These are phyloP conservation scores for Clitoria ternatea DNA, from an alignment of 306 rosid species.

Conservation along the genomic window DNA sequence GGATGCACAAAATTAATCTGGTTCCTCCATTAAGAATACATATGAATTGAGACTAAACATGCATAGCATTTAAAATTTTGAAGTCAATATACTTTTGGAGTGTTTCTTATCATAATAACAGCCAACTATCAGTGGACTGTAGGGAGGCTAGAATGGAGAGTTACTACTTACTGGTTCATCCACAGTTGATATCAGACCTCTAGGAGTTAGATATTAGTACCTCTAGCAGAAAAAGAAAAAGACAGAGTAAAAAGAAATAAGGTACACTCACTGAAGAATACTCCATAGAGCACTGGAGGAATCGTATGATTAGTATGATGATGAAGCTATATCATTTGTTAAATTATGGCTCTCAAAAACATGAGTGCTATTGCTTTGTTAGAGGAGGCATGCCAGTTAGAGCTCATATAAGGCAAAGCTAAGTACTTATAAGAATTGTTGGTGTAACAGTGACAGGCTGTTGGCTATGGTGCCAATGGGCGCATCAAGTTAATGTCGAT, in stretches of 20 bases:
- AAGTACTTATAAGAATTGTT: background rate
- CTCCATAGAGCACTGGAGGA: background rate
- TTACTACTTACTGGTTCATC: background rate
- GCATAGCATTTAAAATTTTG: background rate
- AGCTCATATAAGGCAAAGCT: background rate
- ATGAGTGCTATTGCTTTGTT: background rate
- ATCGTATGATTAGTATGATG: background rate
- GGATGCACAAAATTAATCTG: background rate
- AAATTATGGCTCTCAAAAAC: slow-evolving; percentile 12
- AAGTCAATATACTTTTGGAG: background rate
- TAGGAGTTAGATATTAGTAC: background rate
- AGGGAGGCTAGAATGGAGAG: background rate
- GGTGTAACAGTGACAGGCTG: background rate
- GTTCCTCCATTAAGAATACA: background rate
- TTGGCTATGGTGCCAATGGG: background rate
- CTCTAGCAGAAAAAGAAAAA: background rate
- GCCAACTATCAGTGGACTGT: background rate
- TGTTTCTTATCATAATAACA: background rate
- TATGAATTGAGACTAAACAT: background rate
- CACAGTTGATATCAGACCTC: background rate
- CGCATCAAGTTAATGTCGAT: background rate
- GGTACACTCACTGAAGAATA: background rate
- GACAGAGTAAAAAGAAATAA: background rate
- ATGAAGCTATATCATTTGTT: background rate
- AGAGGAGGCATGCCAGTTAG: background rate